Evolutionary conservation across 495 filamentous ascomycete genomes (phyloP).

Genomic region (Letharia lupina): DNA sequence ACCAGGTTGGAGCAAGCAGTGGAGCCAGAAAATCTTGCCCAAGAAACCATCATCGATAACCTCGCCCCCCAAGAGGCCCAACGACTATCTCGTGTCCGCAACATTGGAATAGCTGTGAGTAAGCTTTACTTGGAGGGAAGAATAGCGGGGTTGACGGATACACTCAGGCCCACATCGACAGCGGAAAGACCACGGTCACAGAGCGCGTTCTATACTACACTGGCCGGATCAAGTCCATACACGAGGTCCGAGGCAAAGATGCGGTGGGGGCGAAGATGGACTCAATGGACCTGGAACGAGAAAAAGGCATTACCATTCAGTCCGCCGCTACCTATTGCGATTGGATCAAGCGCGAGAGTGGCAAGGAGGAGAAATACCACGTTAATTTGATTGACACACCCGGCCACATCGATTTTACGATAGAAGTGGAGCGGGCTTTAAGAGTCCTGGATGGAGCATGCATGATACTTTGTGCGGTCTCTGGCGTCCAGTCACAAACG

Average conservation of each 20-base stretch:
- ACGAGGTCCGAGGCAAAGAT: conserved; percentile 95
- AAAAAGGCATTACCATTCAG: conserved; percentile 98
- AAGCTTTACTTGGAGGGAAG: conserved; percentile 3
- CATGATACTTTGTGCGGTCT: conserved; percentile 97
- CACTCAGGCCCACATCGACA: conserved; percentile 89
- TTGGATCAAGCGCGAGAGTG: conserved; percentile 79
- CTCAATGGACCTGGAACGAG: conserved; percentile 96
- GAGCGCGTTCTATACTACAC: conserved; percentile 99
- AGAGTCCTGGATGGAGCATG: conserved; percentile 94
- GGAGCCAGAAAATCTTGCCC: conserved; percentile 50
- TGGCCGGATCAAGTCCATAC: conserved; percentile 90
- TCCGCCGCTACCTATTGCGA: conserved; percentile 97
- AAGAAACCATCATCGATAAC: conserved; percentile 63
- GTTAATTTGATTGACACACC: conserved; percentile 99
- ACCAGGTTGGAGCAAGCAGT: conserved; percentile 53
- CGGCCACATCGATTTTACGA: conserved; percentile 98
- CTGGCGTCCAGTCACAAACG: conserved; percentile 94
- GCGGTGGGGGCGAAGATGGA: conserved; percentile 99
- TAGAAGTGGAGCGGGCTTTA: conserved; percentile 95
- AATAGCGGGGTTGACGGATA: not conserved
- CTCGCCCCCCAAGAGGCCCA: conserved; percentile 66
- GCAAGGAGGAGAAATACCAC: conserved; percentile 82
- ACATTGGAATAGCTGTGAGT: conserved; percentile 94
- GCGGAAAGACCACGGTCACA: conserved; percentile 94
- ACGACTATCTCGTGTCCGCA: conserved; percentile 71